Base-by-base conservation (phyloP, 192 early-diverging fungal species). In the Coemansia sp. region DNA sequence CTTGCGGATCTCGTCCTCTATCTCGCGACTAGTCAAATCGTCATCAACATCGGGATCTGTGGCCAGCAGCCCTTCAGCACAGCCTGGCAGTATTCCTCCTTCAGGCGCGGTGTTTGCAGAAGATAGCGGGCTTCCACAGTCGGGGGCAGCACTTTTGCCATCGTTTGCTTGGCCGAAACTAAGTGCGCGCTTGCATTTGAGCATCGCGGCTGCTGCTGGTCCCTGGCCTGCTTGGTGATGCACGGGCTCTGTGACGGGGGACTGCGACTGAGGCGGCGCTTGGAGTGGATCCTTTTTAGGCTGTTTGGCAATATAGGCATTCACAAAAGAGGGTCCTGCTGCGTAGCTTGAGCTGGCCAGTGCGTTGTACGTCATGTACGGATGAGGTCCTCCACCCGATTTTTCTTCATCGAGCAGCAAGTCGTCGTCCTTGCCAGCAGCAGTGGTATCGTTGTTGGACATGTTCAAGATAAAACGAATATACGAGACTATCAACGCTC, bases 1-100 rank as follows among this genome's bases (percentile, higher is more conserved):
- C 11, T 62, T 63, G 25, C 79, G 70, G 44, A 82, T 75, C 42
- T 82, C 79, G 23, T 70, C 46, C 45, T 82, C 79, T 21, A 82
- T 64, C 21, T 74, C 63, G 11, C 64, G 67, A 31, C 79, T 46
- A 2, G 55, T 9, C 7, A 71, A 55, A 11, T 76, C 70, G 23
- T 76, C 74, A 36, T 77, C 76, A 14, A 58, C 4, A 6, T 45
- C 42, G 12, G 42, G 42, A 6, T 45, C 6, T 17, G 42, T n/a
- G 0, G 42, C 42, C 17, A 45, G 15, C 42, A 45, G 42, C 42
- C 15, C 15, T 17, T 45, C 42, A 17, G 42, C 42, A 17, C 15
- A 17, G 17, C 15, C 17, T 19, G 51, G 25, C 51, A 55, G 23
- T 27, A 27, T 29, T 3, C 25, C 51, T 14, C 3, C 51, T 55